Evolutionary conservation across 257 asterid genomes (phyloP), one percentile per base, ranked within the genome.

Genomic region (Paraleonurus japonicus): DNA sequence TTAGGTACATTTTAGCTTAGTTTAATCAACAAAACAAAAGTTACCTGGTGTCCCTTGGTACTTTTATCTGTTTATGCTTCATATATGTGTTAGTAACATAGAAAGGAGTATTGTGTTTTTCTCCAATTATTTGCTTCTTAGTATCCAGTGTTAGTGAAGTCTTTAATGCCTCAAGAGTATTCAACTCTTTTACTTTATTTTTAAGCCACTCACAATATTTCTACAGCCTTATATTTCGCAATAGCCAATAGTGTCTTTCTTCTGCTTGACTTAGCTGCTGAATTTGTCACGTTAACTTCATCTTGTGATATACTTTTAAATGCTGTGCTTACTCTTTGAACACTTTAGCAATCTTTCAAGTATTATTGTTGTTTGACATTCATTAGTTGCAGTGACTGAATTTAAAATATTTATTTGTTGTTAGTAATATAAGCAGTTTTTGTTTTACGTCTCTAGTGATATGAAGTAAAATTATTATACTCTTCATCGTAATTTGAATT

Each of bases 191-290:
- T 37, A 7, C 54, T 17, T 47, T 54, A 17, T 22, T 26, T 55
- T 70, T 15, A 24, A 24, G 9, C 12, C 12, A 17, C 23, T 55
- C 57, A 13, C 47, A 9, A 10, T 16, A 17, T 15, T 50, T 24
- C 26, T 20, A 7, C 7, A 15, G 32, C 39, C 39, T 19, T 8
- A 8, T 26, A 2, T 33, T 53, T 30, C 71, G 10, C 16, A 7
- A 9, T 16, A 30, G 22, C 26, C 16, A 7, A 9, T 16, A 30
- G 22, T 35, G 39, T 19, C 55, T 23, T 23, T 27, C 37, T 16
- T 39, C 7, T 45, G 39, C 35, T 51, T 76, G 41, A 54, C 58
- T 2, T 22, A 2, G 61, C 50, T 77, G 22, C 55, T 50, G 55
- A 24, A 16, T 37, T 30, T 64, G 27, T 58, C 20, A 5, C 32